Percentiles rank a stretch among this genome's conserved stretches.
Conservation (phyloP, 768 basidiomycete genomes). For the Royoungia palumana region DNA sequence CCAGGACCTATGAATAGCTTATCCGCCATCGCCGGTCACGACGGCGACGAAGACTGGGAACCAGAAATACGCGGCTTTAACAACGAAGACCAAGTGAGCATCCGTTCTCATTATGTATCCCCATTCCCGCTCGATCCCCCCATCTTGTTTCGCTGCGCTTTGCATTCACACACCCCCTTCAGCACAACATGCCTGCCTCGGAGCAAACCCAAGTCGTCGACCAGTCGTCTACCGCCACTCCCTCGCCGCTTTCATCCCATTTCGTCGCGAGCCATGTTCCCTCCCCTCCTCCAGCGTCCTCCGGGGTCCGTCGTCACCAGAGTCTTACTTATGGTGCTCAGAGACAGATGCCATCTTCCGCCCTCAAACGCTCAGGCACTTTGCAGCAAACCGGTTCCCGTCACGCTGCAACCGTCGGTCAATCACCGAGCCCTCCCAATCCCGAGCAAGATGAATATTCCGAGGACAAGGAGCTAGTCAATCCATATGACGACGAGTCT, state of each 20-base stretch:
- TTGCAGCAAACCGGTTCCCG: conserved; percentile 48
- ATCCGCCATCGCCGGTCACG: conserved; percentile 79
- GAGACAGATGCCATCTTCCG: conserved; percentile 47
- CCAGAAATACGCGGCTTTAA: conserved; percentile 54
- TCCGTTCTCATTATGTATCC: conserved; percentile 4
- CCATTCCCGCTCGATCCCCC: background rate
- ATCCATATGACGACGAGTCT: conserved; percentile 50
- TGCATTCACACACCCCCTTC: conserved; percentile 14
- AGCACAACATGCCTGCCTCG: conserved; percentile 23
- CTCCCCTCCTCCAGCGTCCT: conserved; percentile 68
- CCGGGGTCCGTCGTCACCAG: conserved; percentile 74
- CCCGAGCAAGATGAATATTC: conserved; percentile 54
- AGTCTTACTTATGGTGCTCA: conserved; percentile 72
- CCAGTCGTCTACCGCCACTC: conserved; percentile 34
- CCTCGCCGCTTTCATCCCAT: conserved; percentile 64
- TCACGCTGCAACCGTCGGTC: conserved; percentile 26
- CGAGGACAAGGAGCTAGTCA: conserved; percentile 42
- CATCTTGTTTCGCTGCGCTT: background rate
- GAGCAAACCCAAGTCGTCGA: conserved; percentile 43
- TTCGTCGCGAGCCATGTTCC: conserved; percentile 51
- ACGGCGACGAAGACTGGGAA: conserved; percentile 88
- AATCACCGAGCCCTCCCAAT: conserved; percentile 45
- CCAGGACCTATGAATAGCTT: conserved; percentile 79
- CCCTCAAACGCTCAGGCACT: conserved; percentile 75
- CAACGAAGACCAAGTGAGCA: conserved; percentile 64